Evolutionary conservation across 371 early-diverging fungal genomes (phyloP), one percentile per base, ranked within the genome.

Genomic region (Mortierella sp.): DNA sequence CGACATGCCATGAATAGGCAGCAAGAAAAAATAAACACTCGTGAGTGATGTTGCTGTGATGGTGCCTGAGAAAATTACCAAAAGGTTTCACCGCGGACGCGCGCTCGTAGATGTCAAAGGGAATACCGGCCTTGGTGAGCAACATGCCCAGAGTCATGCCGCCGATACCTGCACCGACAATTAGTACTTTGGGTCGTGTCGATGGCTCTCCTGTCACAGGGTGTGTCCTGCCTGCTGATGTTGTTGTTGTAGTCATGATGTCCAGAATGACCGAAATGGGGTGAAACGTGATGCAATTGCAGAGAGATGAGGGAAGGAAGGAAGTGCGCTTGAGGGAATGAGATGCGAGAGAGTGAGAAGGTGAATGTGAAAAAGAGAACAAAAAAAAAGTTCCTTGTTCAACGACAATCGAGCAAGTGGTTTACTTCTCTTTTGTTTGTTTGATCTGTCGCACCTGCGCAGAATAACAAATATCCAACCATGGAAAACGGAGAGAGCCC

Each of bases 161-260:
- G 24, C 79, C 79, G 40, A 79, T 64, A 24, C 79, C 79, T 3
- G 71, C 71, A 22, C 79, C 79, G 9, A 67, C 71, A 39, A 79
- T 79, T n/a, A 79, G 63, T 4, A 79, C 58, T 39, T 45, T 41
- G 43, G 64, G 53, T 11, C 48, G 50, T 22, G n/a, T 24, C 22
- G 64, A 43, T 5, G 43, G 64, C n/a, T 39, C 43, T 39, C 16
- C 29, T 40, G 41, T 43, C 3, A 14, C 64, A 41, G 39, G 64
- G 40, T 40, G 39, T 0, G 40, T 64, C n/a, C n/a, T 64, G 43
- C n/a, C n/a, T n/a, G 43, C 26, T 43, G 39, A 24, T 26, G 26
- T 41, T 58, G 31, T 16, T 19, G 63, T 37, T 63, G 63, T 39
- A 29, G 63, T 39, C 39, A 39, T 63, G 39, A 3, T 63, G n/a